phyloP scores from a whole-genome alignment of 2,329 filamentous ascomycete genomes.

The Penicillium sp. region DNA sequence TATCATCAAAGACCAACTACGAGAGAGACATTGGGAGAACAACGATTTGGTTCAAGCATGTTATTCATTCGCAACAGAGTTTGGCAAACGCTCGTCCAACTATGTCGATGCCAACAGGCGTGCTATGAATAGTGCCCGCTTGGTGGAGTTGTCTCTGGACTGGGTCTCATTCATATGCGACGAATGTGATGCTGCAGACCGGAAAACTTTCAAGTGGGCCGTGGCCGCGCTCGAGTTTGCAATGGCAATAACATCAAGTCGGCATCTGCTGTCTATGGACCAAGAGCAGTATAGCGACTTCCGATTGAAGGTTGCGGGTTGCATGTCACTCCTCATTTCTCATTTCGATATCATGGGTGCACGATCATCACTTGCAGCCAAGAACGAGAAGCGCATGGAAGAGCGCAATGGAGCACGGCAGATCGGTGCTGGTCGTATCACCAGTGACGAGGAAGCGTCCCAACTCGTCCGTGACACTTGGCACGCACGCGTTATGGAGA shows the following conservation, averaged over 20 bases:
- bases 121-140: conserved; percentile 95
- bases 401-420: conserved; percentile 74
- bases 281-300: conserved; percentile 84
- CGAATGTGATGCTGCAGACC: conserved; percentile 89
- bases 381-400: conserved; percentile 87
- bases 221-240: conserved; percentile 94
- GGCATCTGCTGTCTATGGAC: conserved; percentile 87
- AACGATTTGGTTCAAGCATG: conserved; percentile 97
- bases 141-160: conserved; percentile 89
- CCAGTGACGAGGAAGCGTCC: conserved; percentile 84
- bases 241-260: conserved; percentile 94
- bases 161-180: conserved; percentile 99
- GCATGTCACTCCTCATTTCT: conserved; percentile 95
- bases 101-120: conserved; percentile 96
- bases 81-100: conserved; percentile 88
- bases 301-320: conserved; percentile 87
- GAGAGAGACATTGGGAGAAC: conserved; percentile 71
- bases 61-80: conserved; percentile 98
- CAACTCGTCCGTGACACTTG: conserved; percentile 74
- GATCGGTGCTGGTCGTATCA: conserved; percentile 72
- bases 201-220: conserved; percentile 96
- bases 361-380: conserved; percentile 86
- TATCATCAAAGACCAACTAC: conserved; percentile 81
- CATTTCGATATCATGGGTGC: conserved; percentile 99
- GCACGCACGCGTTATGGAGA: conserved; percentile 68